These are phyloP conservation scores for Bruguiera parviflora DNA, from an alignment of 345 rosid genomes.

Conservation along the genomic window DNA sequence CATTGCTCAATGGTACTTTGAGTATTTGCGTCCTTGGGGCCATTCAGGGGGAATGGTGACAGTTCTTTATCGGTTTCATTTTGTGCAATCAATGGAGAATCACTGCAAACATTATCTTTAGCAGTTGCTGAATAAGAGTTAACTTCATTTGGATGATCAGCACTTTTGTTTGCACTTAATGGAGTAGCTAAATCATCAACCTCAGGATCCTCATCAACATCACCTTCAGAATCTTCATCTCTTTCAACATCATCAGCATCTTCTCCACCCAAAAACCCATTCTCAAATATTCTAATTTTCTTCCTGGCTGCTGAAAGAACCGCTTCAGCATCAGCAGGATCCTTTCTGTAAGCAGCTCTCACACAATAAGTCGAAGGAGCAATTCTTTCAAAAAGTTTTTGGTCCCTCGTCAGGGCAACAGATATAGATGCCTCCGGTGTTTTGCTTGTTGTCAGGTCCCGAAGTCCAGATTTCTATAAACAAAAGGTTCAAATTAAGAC, in stretches of 20 bases:
- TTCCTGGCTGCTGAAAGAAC: conserved; percentile 86
- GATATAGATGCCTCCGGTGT: conserved; percentile 99
- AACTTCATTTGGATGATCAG: conserved; percentile 37
- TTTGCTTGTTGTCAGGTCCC: conserved; percentile 95
- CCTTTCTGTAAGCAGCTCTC: conserved; percentile 86
- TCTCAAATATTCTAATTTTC: conserved; percentile 86
- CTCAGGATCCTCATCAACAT: conserved; percentile 93
- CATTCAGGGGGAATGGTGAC: conserved; percentile 39
- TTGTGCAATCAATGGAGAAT: conserved; percentile 30
- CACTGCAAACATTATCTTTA: conserved; percentile 35
- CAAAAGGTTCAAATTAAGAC: conserved; percentile 14
- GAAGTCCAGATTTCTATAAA: conserved; percentile 88
- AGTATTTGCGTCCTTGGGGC: conserved; percentile 34
- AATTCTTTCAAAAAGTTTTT: conserved; percentile 97
- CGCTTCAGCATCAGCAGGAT: conserved; percentile 89
- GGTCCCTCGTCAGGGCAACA: conserved; percentile 98
- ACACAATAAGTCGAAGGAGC: conserved; percentile 99
- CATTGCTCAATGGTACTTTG: conserved; percentile 31
- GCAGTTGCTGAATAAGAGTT: conserved; percentile 44
- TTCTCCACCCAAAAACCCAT: conserved; percentile 77
- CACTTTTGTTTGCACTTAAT: conserved; percentile 42
- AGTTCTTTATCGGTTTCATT: conserved; percentile 42
- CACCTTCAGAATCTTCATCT: conserved; percentile 86
- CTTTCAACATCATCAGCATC: conserved; percentile 86
- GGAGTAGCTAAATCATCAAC: conserved; percentile 73